phyloP scores from a whole-genome alignment of 805 yeast genomes.

The Candida verbasci region DNA sequence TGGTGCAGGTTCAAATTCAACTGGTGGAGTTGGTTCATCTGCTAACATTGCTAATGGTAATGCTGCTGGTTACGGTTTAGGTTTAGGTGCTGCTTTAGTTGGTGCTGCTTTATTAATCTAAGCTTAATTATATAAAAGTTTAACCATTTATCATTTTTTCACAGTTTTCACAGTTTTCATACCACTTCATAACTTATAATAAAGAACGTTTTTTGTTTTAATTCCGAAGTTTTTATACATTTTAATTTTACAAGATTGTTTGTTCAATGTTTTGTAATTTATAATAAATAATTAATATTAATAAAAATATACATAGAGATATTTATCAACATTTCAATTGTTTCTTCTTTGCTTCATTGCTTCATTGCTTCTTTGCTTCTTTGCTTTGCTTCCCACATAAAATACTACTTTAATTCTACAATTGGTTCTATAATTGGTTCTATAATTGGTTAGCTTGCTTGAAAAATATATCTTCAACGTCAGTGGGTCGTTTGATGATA shows the following conservation, averaged over 20 bases:
- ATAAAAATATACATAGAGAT: neutral
- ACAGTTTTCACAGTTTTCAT: neutral
- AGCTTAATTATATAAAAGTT: too few species aligned
- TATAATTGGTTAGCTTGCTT: too few species aligned
- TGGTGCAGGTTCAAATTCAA: neutral
- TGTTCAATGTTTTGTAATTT: neutral
- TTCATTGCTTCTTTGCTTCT: too few species aligned
- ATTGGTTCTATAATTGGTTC: too few species aligned
- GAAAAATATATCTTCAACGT: too few species aligned
- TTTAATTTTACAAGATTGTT: neutral
- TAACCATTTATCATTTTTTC: too few species aligned
- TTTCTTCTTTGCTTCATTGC: too few species aligned
- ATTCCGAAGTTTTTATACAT: neutral
- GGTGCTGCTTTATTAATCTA: conserved; percentile 7
- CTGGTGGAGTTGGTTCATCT: conserved; percentile 2
- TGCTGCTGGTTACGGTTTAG: conserved; percentile 1
- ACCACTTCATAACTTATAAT: neutral
- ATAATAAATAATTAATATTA: neutral
- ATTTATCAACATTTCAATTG: too few species aligned
- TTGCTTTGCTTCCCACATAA: too few species aligned
- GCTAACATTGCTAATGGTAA: neutral
- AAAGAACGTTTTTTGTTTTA: too few species aligned
- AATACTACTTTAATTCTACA: too few species aligned
- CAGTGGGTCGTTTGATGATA: too few species aligned
- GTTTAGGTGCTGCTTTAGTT: conserved; percentile 4